phyloP scores from a whole-genome alignment of 2,329 filamentous ascomycete species.

The Apiospora arundinis region DNA sequence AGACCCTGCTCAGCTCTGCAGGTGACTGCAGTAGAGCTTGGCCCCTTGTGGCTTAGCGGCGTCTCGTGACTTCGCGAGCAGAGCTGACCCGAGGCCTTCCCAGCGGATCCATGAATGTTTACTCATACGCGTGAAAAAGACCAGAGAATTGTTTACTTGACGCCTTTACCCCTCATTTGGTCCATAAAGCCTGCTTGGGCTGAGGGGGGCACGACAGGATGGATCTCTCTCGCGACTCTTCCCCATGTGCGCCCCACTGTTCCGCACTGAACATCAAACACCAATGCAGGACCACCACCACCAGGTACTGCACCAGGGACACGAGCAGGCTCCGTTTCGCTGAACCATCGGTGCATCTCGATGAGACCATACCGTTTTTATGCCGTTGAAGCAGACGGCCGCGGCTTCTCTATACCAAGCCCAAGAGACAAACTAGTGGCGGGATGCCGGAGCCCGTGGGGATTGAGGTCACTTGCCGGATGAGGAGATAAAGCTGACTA shows the following conservation, averaged over 20 bases:
- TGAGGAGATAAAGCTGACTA: slow-evolving; percentile 10
- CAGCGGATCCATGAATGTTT: slow-evolving; percentile 18
- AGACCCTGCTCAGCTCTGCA: slow-evolving; percentile 10
- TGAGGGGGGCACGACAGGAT: background rate
- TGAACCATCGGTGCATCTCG: slow-evolving; percentile 9
- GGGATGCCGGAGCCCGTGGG: slow-evolving; percentile 3
- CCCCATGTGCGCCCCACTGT: slow-evolving; percentile 6
- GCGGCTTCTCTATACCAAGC: background rate
- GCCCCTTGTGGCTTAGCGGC: background rate
- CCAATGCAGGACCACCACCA: slow-evolving; percentile 7
- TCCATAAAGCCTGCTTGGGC: background rate
- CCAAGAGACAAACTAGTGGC: slow-evolving; percentile 3
- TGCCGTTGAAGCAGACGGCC: background rate
- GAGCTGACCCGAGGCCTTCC: background rate
- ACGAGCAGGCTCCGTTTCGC: background rate
- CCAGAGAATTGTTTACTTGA: slow-evolving; percentile 21
- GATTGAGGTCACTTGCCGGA: slow-evolving; percentile 15
- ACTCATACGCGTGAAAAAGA: slow-evolving; percentile 7
- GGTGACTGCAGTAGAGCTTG: background rate
- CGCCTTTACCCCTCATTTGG: slow-evolving; percentile 20
- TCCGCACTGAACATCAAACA: slow-evolving; percentile 19
- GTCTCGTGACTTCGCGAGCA: slow-evolving; percentile 22
- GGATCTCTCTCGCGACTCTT: background rate
- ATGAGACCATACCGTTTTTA: slow-evolving; percentile 12
- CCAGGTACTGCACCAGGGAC: background rate